Evolutionary conservation across 768 basidiomycete species (phyloP), one percentile per base, ranked within the genome.

Genomic region (Russula olivacea): DNA sequence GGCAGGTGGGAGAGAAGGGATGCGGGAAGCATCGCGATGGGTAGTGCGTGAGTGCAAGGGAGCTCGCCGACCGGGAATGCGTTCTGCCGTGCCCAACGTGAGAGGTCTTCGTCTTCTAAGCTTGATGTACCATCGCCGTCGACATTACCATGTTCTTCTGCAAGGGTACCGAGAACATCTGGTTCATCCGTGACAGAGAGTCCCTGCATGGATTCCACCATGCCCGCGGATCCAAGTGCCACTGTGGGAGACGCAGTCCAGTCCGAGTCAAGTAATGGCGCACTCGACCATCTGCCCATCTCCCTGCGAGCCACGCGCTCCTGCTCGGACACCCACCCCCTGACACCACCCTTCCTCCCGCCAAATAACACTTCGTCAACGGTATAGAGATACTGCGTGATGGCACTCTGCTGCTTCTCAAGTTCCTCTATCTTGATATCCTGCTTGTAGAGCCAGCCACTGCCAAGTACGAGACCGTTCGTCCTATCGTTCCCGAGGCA

Each of bases 361-460:
- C 83, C 83, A 62, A 94, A 93, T 14, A 94, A 71, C 3, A 88
- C 86, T 62, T 86, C 83, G 68, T 93, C 91, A 3, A 92, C 91
- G n/a, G 85, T 78, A 65, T 90, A 83, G 62, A 92, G 70, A 71
- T 93, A 94, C 53, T 75, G 71, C 41, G 73, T 71, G 3, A 93
- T 81, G 5, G 81, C 79, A 1, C 72, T 73, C 66, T 81, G 75
- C 71, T 92, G 89, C 71, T 78, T 82, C 66, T 43, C 71, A 60
- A 93, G 72, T 34, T 85, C 78, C 21, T 72, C 74, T 34, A 87
- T 73, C 17, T 69, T 73, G 59, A 91, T 69, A 68, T 89, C 86
- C 69, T 86, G 87, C 61, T 75, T 79, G 71, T 93, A 93, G 58
- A 93, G 70, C 89, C 91, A 93, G 7, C 91, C 91, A 32, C 86